Evolutionary conservation across 768 basidiomycete species (phyloP), one percentile per base, ranked within the genome.

Genomic region (Candolleomyces eurysporus): DNA sequence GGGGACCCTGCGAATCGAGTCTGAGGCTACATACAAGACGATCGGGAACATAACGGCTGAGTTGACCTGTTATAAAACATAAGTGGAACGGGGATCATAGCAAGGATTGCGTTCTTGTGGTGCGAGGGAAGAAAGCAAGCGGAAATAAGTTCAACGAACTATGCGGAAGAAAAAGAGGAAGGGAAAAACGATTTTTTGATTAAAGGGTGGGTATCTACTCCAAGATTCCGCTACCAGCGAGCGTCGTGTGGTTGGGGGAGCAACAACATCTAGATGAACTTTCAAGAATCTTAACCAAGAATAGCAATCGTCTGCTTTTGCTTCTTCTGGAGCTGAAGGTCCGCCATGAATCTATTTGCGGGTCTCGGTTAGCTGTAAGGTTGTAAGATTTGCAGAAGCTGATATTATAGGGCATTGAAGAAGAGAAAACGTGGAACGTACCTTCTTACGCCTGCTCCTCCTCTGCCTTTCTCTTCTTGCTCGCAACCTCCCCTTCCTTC

Each of bases 381-480:
- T 26, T 2, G 26, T 26, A 26, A 26, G 26, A 26, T 26, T 26
- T 26, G 26, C 26, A 26, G 26, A 26, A 26, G 26, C 2, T 26
- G 26, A n/a, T n/a, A n/a, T n/a, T n/a, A n/a, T n/a, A n/a, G n/a
- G n/a, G 26, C 26, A 26, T 26, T 26, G 26, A 26, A 26, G 26
- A 26, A 26, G 26, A 26, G 26, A 26, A 26, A 26, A 26, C 26
- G 26, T 26, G 26, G 48, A 10, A 67, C 76, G 43, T 64, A 94
- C 94, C 92, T 80, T 96, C 94, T 94, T 95, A 97, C 22, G 73
- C 76, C 66, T 87, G 90, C 66, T 96, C 92, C 6, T 95, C 92
- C 66, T 96, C 93, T 1, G 82, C 89, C 75, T 96, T 96, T 58
- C 94, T 83, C 73, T 96, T 96, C 76, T 75, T 87, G 40, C 85